A percentile compares a stretch with the other conserved stretches of the same genome.
Evolutionary conservation across 169 alveolate species (phyloP).

Genomic region (Babesia gibsoni): DNA sequence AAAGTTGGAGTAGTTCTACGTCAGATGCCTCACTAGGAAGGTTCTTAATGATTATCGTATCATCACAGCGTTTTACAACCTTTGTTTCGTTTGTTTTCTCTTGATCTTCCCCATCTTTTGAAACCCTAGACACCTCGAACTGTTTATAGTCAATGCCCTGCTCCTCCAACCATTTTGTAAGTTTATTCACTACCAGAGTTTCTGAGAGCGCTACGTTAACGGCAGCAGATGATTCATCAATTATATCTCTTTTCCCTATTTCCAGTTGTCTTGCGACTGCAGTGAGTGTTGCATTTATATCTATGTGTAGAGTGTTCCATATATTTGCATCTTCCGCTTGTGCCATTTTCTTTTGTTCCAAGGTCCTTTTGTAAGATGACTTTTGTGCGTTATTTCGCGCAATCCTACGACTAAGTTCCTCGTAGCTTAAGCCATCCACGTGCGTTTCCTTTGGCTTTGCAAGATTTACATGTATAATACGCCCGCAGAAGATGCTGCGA

Average conservation of each 20-base stretch:
- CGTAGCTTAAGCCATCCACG: slow-evolving; percentile 6
- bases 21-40: slow-evolving; percentile 69
- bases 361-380: slow-evolving; percentile 73
- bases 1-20: slow-evolving; percentile 77
- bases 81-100: background rate
- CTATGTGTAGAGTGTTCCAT: slow-evolving; percentile 94
- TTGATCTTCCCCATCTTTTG: background rate
- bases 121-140: slow-evolving; percentile 44
- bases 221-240: slow-evolving; percentile 84
- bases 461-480: slow-evolving; percentile 62
- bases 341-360: slow-evolving; percentile 75
- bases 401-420: slow-evolving; percentile 56
- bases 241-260: slow-evolving; percentile 79
- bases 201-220: slow-evolving; percentile 90
- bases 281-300: slow-evolving; percentile 89
- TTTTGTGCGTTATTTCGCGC: slow-evolving; percentile 74
- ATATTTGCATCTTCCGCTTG: slow-evolving; percentile 83
- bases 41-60: slow-evolving; percentile 72
- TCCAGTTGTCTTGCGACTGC: slow-evolving; percentile 82
- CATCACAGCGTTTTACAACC: slow-evolving; percentile 28
- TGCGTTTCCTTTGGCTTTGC: slow-evolving; percentile 61
- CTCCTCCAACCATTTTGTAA: slow-evolving; percentile 91
- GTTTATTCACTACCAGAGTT: slow-evolving; percentile 87
- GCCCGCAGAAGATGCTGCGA: slow-evolving; percentile 67
- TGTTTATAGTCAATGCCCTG: slow-evolving; percentile 88